phyloP scores from a whole-genome alignment of 441 rosid genomes.

The Sinapis alba region DNA sequence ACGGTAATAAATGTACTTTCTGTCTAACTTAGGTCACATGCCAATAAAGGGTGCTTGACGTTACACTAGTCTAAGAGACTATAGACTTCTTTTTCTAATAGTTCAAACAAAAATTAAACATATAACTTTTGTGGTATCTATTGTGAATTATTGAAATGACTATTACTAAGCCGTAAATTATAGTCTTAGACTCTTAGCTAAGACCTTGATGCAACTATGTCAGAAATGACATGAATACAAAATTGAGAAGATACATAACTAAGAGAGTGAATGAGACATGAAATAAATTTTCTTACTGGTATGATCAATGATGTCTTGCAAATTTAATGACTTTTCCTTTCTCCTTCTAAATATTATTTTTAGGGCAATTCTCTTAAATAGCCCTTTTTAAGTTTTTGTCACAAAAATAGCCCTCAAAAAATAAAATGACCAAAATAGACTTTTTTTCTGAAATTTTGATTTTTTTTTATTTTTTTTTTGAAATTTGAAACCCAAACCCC shows the following conservation, averaged over 20 bases:
- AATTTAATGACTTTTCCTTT: neutral
- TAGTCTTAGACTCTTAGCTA: neutral
- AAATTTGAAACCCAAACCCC: too few relatives aligned
- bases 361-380: too few relatives aligned
- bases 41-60: constrained; percentile 24
- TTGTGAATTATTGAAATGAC: neutral
- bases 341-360: neutral
- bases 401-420: too few relatives aligned
- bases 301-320: neutral
- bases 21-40: constrained; percentile 19
- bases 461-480: too few relatives aligned
- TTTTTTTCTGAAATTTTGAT: too few relatives aligned
- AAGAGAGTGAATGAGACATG: neutral
- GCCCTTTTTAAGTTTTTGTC: too few relatives aligned
- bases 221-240: neutral
- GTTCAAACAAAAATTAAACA: neutral
- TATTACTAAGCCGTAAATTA: neutral
- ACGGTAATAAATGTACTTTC: constrained; percentile 26
- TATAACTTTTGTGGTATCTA: neutral
- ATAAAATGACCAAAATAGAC: too few relatives aligned
- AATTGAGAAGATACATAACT: neutral
- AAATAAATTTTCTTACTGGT: neutral
- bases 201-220: neutral
- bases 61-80: constrained; percentile 12
- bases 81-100: neutral